phyloP scores from a whole-genome alignment of 495 filamentous ascomycete genomes.

The Talaromyces stipitatus region DNA sequence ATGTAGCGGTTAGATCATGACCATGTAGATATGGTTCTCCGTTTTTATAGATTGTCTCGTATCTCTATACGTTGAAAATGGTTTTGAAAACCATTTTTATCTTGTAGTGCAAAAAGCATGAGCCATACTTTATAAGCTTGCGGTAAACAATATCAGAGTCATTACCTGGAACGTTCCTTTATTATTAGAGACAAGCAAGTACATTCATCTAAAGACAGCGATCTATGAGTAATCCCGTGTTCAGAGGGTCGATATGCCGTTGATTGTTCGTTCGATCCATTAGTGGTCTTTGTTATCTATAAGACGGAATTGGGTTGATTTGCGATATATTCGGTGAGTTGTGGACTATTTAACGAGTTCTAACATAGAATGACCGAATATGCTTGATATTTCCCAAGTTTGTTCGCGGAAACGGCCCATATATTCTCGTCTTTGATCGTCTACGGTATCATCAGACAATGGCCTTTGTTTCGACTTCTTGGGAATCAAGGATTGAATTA shows the following conservation, averaged over 20 bases:
- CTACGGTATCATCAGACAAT: background rate
- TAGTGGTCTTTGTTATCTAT: no score
- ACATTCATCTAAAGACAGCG: background rate
- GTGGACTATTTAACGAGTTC: no score
- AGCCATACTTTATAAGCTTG: background rate
- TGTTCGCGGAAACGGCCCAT: no score
- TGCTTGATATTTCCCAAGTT: no score
- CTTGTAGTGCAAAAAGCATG: background rate
- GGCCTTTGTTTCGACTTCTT: background rate
- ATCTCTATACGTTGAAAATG: background rate
- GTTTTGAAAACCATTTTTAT: background rate
- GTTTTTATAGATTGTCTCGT: no score
- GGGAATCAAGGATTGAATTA: background rate
- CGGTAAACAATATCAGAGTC: background rate
- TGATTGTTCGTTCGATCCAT: background rate
- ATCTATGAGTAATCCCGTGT: background rate
- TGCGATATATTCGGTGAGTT: no score
- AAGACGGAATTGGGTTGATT: no score
- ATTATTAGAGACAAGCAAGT: background rate
- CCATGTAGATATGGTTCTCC: no score
- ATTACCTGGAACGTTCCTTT: background rate
- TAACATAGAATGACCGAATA: no score
- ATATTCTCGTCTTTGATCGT: background rate
- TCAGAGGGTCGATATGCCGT: no score
- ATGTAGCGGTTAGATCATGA: no score